Evolutionary conservation across 495 filamentous ascomycete species (phyloP).

Genomic region (Niebla homalea): DNA sequence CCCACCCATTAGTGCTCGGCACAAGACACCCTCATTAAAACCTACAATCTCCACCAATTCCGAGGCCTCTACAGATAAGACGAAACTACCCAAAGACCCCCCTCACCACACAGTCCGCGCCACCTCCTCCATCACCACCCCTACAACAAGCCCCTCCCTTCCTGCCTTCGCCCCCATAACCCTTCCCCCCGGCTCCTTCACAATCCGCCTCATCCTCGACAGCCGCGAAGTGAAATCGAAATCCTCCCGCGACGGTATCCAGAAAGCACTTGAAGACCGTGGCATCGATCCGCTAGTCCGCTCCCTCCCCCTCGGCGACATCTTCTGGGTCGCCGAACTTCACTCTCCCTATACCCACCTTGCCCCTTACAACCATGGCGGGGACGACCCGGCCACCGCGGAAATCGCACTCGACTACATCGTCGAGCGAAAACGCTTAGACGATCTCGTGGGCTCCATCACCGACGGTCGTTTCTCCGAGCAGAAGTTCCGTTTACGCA

Average conservation of each 20-base stretch:
- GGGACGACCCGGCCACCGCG: constrained; percentile 25
- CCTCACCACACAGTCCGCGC: neutral
- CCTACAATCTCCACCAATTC: neutral
- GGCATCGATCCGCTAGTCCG: constrained; percentile 53
- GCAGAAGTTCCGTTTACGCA: constrained; percentile 68
- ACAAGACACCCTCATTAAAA: neutral
- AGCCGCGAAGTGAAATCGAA: constrained; percentile 66
- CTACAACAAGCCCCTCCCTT: constrained; percentile 13
- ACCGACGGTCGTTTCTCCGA: constrained; percentile 77
- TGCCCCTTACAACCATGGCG: constrained; percentile 41
- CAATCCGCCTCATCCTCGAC: constrained; percentile 62
- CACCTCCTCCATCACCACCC: neutral
- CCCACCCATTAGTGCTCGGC: neutral
- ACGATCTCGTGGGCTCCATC: constrained; percentile 67
- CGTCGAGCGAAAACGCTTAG: constrained; percentile 69
- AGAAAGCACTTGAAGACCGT: constrained; percentile 53
- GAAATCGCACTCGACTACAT: constrained; percentile 72
- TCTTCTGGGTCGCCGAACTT: constrained; percentile 68
- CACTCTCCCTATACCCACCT: constrained; percentile 42
- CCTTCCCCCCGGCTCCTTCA: constrained; percentile 52
- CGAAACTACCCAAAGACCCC: neutral
- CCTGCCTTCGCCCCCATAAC: constrained; percentile 45
- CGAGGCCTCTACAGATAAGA: neutral
- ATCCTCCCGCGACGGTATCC: constrained; percentile 66
- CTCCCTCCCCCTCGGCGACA: constrained; percentile 60